Evolutionary conservation across 768 basidiomycete species (phyloP).

Genomic region (Collybia mongolica): DNA sequence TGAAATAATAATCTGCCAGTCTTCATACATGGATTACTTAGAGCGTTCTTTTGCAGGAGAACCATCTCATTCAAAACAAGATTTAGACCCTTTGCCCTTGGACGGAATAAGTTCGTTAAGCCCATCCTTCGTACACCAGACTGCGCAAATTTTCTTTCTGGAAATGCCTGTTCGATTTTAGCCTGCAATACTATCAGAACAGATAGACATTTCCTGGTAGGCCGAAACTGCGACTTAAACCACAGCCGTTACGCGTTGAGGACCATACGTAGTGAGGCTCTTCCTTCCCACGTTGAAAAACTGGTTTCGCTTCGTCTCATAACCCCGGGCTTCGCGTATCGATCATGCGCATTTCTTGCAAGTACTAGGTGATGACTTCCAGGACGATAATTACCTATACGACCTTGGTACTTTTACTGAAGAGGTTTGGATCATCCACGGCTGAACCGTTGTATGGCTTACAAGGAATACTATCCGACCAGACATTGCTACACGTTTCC

Average conservation of each 20-base stretch:
- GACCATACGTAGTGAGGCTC: constrained; percentile 10
- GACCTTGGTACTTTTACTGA: constrained; percentile 18
- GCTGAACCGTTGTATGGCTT: background rate
- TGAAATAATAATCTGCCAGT: too few relatives aligned
- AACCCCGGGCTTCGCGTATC: background rate
- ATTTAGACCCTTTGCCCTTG: too few relatives aligned
- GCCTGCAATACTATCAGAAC: too few relatives aligned
- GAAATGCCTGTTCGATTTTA: too few relatives aligned
- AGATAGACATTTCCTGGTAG: too few relatives aligned
- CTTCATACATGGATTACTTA: too few relatives aligned
- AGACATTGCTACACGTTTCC: constrained; percentile 23
- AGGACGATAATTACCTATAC: constrained; percentile 21
- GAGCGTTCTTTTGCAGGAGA: too few relatives aligned
- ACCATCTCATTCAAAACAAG: too few relatives aligned
- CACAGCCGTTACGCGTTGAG: constrained; percentile 26
- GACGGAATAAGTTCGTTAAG: too few relatives aligned
- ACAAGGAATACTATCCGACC: constrained; percentile 31
- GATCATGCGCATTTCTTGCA: constrained; percentile 19
- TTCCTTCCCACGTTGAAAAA: constrained; percentile 12
- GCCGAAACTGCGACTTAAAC: too few relatives aligned
- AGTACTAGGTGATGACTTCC: constrained; percentile 17
- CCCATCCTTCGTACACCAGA: too few relatives aligned
- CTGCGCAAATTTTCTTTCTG: too few relatives aligned
- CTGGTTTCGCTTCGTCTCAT: constrained; percentile 19
- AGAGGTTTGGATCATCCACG: background rate